Evolutionary conservation across 352 stramenopile species (phyloP).

Genomic region (Nothophytophthora sp.): DNA sequence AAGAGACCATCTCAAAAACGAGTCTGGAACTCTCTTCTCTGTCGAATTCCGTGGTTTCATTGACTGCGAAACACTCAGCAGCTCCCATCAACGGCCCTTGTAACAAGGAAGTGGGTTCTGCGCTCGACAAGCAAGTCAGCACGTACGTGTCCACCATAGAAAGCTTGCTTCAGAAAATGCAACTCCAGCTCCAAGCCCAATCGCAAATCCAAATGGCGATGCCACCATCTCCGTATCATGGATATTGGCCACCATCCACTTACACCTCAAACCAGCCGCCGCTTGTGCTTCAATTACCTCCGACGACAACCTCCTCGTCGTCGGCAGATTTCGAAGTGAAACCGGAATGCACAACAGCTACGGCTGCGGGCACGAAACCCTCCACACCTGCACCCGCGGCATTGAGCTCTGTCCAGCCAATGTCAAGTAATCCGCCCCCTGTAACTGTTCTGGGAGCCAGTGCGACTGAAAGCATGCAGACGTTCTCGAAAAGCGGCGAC

Average conservation of each 20-base stretch:
- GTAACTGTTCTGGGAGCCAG: no score
- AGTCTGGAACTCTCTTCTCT: slow-evolving; percentile 10
- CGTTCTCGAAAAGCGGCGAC: background rate
- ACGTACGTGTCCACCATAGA: slow-evolving; percentile 52
- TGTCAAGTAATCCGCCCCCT: no score
- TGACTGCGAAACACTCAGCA: background rate
- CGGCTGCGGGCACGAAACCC: background rate
- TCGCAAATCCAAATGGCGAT: slow-evolving; percentile 25
- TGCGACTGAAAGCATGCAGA: background rate
- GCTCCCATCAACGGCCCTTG: slow-evolving; percentile 2
- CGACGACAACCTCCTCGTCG: background rate
- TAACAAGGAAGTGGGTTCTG: slow-evolving; percentile 11
- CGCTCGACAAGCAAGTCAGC: slow-evolving; percentile 35
- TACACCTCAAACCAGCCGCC: slow-evolving; percentile 12
- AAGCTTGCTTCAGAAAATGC: slow-evolving; percentile 59
- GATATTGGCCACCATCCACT: slow-evolving; percentile 27
- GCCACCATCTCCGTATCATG: slow-evolving; percentile 20
- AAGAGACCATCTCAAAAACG: slow-evolving; percentile 24
- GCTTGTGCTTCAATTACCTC: slow-evolving; percentile 15
- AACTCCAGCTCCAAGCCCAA: slow-evolving; percentile 47
- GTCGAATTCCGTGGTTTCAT: slow-evolving; percentile 17
- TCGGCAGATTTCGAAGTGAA: slow-evolving; percentile 1
- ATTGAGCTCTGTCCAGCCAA: no score
- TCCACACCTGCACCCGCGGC: no score
- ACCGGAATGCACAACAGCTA: background rate